Base-by-base conservation (phyloP, 768 basidiomycete genomes). In the Tephrocybe sp. region DNA sequence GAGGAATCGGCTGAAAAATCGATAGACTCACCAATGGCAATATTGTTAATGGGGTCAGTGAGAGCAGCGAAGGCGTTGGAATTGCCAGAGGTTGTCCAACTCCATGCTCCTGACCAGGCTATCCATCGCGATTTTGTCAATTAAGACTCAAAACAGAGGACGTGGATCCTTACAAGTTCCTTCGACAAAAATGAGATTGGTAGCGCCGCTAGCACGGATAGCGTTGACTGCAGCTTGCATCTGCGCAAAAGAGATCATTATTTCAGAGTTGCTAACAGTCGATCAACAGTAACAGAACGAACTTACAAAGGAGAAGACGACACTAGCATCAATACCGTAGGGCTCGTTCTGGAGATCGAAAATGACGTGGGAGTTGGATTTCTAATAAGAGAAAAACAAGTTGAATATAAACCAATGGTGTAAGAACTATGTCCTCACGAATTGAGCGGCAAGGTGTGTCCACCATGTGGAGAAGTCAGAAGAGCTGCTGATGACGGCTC, bases 271-370 rank as follows among this genome's bases (percentile, higher is more conserved):
- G 15, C 16, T 47, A 26, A 48, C 8, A 32, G 50, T n/a, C n/a
- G n/a, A 21, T 41, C 41, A 34, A 22, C 36, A 34, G n/a, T n/a
- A n/a, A n/a, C n/a, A n/a, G n/a, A 30, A 15, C 27, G 34, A 19
- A 49, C 69, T n/a, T 60, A 80, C 80, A 44, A 83, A 64, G 38
- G 70, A 56, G 61, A 77, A 77, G 22, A 80, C 81, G 24, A 69
- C 68, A 15, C 64, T 54, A 6, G 82, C 82, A 49, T 76, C 70
- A 50, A 83, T 81, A 49, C 66, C 79, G 55, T 84, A 66, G 36
- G 86, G 86, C 67, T 87, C 84, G 69, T 87, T 88, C 79, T 76
- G 77, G 55, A 80, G 62, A 60, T 81, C 83, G 63, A 85, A 85
- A 60, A 85, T 78, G 53, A 84, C 82, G 22, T 73, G 65, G 52